Percentiles rank a stretch among this genome's conserved stretches.
These are phyloP conservation scores for Apodospora peruviana DNA, from an alignment of 495 filamentous ascomycete genomes.

Conservation along the genomic window DNA sequence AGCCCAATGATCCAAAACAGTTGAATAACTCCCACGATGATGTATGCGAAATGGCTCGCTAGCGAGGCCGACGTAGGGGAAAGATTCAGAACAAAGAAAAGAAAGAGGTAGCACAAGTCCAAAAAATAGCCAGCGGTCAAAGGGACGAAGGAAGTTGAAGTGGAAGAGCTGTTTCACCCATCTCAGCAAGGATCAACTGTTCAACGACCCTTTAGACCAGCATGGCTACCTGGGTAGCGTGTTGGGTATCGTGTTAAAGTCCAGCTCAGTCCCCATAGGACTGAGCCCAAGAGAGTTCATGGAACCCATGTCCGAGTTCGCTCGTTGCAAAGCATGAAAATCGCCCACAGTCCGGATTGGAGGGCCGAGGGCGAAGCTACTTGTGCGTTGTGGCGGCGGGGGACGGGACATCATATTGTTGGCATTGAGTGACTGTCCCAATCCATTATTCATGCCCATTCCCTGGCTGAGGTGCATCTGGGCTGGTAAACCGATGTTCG, in stretches of 20 bases:
- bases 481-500: slow-evolving; percentile 19
- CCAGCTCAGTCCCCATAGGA: slow-evolving; percentile 23
- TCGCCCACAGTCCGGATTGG: slow-evolving; percentile 40
- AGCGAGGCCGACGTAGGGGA: neutral
- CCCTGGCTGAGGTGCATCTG: slow-evolving; percentile 29
- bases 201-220: slow-evolving; percentile 4
- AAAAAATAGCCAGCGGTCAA: no score
- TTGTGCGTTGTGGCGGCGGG: slow-evolving; percentile 32
- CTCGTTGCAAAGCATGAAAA: slow-evolving; percentile 40
- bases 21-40: no score
- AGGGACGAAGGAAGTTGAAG: no score
- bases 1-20: no score
- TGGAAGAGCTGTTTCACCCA: no score
- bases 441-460: slow-evolving; percentile 19
- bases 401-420: slow-evolving; percentile 34
- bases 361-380: slow-evolving; percentile 36
- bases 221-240: slow-evolving; percentile 24
- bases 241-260: slow-evolving; percentile 29
- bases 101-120: neutral
- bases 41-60: slow-evolving; percentile 9
- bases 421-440: slow-evolving; percentile 15
- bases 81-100: neutral
- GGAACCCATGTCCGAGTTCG: slow-evolving; percentile 32
- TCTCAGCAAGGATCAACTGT: no score
- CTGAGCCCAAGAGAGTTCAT: slow-evolving; percentile 33